Evolutionary conservation across 2,329 filamentous ascomycete species (phyloP).

Genomic region (Hymenoscyphus salicellus): DNA sequence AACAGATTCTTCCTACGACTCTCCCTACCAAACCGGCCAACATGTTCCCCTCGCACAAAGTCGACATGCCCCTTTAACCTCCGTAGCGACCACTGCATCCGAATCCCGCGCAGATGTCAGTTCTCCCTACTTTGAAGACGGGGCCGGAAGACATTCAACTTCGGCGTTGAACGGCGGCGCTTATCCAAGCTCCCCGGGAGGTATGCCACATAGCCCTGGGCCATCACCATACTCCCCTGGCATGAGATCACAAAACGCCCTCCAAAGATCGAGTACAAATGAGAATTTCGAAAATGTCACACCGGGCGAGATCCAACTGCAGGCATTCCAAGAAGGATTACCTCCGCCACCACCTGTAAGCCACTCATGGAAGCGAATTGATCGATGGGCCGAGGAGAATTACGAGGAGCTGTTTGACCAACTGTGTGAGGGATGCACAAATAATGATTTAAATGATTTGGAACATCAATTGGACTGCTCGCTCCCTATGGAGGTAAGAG

Average conservation of each 20-base stretch:
- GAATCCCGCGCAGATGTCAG: conserved; percentile 85
- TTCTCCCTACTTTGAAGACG: conserved; percentile 73
- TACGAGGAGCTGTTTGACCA: conserved; percentile 95
- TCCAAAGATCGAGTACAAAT: conserved; percentile 58
- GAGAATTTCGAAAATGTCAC: conserved; percentile 68
- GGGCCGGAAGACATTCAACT: conserved; percentile 48
- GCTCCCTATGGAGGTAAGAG: conserved; percentile 86
- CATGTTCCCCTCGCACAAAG: conserved; percentile 85
- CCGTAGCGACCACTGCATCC: conserved; percentile 77
- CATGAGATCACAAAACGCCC: conserved; percentile 73
- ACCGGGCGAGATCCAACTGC: conserved; percentile 89
- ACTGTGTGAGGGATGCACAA: conserved; percentile 84
- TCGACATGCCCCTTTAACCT: conserved; percentile 78
- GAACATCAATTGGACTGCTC: conserved; percentile 95
- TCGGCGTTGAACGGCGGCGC: conserved; percentile 53
- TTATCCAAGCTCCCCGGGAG: conserved; percentile 45
- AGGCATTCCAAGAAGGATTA: conserved; percentile 86
- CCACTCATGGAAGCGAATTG: conserved; percentile 93
- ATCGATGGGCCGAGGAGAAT: conserved; percentile 89
- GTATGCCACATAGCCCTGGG: conserved; percentile 51
- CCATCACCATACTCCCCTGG: conserved; percentile 85
- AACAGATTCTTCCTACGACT: conserved; percentile 86
- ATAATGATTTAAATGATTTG: conserved; percentile 93
- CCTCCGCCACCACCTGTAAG: conserved; percentile 82
- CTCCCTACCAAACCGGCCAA: conserved; percentile 84